phyloP scores from a whole-genome alignment of 352 stramenopile genomes.

The Pythium myriotylum region DNA sequence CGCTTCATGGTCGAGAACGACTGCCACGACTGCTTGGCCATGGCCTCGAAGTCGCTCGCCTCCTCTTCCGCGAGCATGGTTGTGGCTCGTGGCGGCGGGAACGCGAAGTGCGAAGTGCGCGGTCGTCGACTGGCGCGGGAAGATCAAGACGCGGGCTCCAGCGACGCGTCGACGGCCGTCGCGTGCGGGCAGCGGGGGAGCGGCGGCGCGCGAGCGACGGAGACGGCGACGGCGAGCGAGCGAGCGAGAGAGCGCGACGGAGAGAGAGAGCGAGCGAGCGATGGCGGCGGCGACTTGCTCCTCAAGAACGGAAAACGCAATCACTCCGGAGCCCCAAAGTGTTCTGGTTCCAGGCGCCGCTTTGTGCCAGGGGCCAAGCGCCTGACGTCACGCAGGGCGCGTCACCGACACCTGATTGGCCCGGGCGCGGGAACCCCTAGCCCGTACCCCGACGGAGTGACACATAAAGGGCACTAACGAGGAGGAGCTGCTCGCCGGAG shows the following conservation, averaged over 20 bases:
- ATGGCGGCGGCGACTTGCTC: slow-evolving; percentile 10
- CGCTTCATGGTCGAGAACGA: slow-evolving; percentile 87
- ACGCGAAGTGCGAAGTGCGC: too few relatives aligned
- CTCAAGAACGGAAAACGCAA: slow-evolving; percentile 30
- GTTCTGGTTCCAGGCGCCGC: slow-evolving; percentile 21
- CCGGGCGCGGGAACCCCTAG: background rate
- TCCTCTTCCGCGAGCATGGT: background rate
- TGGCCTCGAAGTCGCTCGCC: slow-evolving; percentile 53
- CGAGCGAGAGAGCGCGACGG: too few relatives aligned
- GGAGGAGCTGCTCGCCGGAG: background rate
- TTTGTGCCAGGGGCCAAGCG: slow-evolving; percentile 5
- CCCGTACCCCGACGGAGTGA: background rate
- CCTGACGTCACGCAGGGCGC: slow-evolving; percentile 32
- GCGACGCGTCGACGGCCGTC: slow-evolving; percentile 4
- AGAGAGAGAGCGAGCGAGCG: too few relatives aligned
- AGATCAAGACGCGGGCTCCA: background rate
- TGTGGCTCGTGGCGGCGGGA: too few relatives aligned
- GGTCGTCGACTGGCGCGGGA: background rate
- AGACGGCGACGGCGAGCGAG: too few relatives aligned
- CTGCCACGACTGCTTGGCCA: slow-evolving; percentile 85
- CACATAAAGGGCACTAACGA: slow-evolving; percentile 8
- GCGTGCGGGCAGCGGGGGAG: background rate
- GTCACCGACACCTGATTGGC: slow-evolving; percentile 30
- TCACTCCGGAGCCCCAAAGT: slow-evolving; percentile 5
- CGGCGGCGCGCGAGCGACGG: too few relatives aligned